A percentile compares a stretch with the other conserved stretches of the same genome.
These are phyloP conservation scores for Licmophora abbreviata DNA, from an alignment of 108 stramenopile species.

Conservation along the genomic window DNA sequence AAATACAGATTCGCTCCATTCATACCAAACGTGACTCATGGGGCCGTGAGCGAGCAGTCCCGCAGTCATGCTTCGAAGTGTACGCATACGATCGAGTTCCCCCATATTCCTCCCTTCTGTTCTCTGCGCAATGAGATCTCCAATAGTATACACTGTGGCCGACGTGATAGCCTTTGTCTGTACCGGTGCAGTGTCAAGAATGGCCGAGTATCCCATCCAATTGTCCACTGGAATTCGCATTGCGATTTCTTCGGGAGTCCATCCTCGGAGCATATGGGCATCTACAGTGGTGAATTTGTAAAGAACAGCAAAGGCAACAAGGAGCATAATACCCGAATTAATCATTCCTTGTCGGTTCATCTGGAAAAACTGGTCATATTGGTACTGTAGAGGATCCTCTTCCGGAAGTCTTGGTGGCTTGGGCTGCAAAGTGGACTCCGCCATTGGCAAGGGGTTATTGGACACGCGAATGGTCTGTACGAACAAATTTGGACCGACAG, in stretches of 20 bases:
- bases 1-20: conserved; percentile 53
- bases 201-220: conserved; percentile 29
- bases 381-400: too few species aligned
- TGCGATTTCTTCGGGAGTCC: conserved; percentile 20
- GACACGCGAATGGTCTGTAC: too few species aligned
- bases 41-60: conserved; percentile 83
- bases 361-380: too few species aligned
- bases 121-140: conserved; percentile 67
- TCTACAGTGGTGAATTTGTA: background rate
- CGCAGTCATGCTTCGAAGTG: conserved; percentile 48
- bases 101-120: conserved; percentile 43
- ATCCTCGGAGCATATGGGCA: background rate
- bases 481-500: too few species aligned
- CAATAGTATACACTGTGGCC: conserved; percentile 61
- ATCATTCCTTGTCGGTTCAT: too few species aligned
- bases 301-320: background rate
- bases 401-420: too few species aligned
- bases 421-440: too few species aligned
- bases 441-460: too few species aligned
- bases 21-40: conserved; percentile 73
- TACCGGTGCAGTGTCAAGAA: conserved; percentile 29
- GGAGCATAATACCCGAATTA: background rate
- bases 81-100: conserved; percentile 49
- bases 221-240: conserved; percentile 38
- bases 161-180: conserved; percentile 49